Percentiles rank a stretch among this genome's conserved stretches.
These are phyloP conservation scores for Skeletonema menzelii DNA, from an alignment of 108 stramenopile species.

Conservation along the genomic window DNA sequence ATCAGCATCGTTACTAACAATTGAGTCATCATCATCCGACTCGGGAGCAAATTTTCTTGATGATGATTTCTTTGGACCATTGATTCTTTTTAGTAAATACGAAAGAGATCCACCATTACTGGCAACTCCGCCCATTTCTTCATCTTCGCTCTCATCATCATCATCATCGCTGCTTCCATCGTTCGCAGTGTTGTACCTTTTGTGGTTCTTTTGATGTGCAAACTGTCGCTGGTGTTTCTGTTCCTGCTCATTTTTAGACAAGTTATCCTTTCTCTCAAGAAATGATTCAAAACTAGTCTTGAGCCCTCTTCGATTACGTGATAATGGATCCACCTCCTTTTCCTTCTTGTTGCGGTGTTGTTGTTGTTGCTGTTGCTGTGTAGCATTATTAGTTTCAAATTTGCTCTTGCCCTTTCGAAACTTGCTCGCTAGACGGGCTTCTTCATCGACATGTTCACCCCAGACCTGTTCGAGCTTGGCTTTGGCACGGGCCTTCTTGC, in stretches of 20 bases:
- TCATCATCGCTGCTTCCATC: conserved; percentile 12
- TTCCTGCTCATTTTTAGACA: not conserved
- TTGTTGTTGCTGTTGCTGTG: not conserved
- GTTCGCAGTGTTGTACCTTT: not conserved
- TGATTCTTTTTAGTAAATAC: conserved; percentile 16
- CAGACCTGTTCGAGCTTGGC: conserved; percentile 85
- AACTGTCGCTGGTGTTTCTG: conserved; percentile 1
- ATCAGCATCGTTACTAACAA: conserved; percentile 14
- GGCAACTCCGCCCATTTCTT: conserved; percentile 4
- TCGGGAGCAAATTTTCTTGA: conserved; percentile 1
- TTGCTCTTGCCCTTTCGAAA: conserved; percentile 62
- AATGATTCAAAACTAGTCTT: not conserved
- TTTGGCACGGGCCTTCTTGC: conserved; percentile 83
- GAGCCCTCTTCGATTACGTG: not conserved
- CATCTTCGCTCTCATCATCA: conserved; percentile 19
- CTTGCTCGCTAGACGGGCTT: conserved; percentile 30
- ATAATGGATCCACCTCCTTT: not conserved
- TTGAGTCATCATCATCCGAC: conserved; percentile 12
- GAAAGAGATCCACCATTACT: conserved; percentile 16
- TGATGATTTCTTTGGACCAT: not conserved
- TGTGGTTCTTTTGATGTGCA: conserved; percentile 8
- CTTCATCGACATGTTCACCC: conserved; percentile 71
- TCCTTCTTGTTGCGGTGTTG: not conserved
- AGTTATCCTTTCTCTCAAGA: not conserved
- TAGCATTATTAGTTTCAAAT: conserved; percentile 9